Percentiles rank a stretch among this genome's conserved stretches.
Conservation (phyloP, 148 eudicot species). For the Simmondsia chinensis region DNA sequence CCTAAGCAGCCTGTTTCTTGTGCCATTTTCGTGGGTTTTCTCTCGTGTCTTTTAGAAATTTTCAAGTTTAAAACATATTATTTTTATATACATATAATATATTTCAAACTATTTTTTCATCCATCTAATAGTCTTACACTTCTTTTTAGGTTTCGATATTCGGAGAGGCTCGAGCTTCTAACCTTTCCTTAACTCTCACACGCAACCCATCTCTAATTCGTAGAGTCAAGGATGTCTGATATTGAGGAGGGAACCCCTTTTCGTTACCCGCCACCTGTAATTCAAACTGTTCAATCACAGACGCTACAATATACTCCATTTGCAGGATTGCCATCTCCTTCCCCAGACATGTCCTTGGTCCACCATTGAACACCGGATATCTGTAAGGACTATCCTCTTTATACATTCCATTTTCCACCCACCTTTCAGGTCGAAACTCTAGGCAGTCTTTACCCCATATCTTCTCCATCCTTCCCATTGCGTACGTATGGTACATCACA, state of each 20-base stretch:
- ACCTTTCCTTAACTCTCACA: constrained; percentile 9
- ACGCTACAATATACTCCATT: constrained; percentile 29
- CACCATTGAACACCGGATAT: constrained; percentile 26
- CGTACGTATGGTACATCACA: constrained; percentile 29
- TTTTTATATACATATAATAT: too few species aligned
- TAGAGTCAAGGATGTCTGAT: constrained; percentile 21
- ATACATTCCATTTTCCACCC: constrained; percentile 40
- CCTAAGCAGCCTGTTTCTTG: too few species aligned
- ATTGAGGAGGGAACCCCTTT: constrained; percentile 13
- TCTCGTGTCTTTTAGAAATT: too few species aligned
- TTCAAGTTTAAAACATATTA: too few species aligned
- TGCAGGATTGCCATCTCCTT: constrained; percentile 30
- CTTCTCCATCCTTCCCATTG: constrained; percentile 70
- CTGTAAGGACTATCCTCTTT: constrained; percentile 42
- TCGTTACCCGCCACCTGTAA: constrained; percentile 18
- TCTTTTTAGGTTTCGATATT: too few species aligned
- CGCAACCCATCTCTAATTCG: constrained; percentile 27
- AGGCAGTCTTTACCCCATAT: constrained; percentile 67
- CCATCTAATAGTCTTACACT: too few species aligned
- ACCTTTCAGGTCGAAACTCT: constrained; percentile 58
- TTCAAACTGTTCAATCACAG: constrained; percentile 26
- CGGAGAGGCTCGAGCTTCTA: too few species aligned
- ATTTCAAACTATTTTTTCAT: too few species aligned
- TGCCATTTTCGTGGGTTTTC: too few species aligned
- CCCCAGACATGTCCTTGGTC: constrained; percentile 29